These are phyloP conservation scores for Euphorbia neoarborescens DNA, from an alignment of 441 rosid species.

Conservation along the genomic window DNA sequence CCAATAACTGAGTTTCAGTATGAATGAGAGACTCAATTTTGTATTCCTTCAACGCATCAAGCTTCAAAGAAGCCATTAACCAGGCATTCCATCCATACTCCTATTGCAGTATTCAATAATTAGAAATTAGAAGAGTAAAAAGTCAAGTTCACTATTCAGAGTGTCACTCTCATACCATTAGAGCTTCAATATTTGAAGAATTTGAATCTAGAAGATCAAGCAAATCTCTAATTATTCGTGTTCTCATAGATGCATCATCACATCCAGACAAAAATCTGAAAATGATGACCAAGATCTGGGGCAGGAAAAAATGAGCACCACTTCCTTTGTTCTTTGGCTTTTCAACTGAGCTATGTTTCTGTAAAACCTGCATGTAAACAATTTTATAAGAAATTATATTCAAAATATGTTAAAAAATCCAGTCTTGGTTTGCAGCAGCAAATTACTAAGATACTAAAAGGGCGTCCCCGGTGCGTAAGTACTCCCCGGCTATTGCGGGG, in stretches of 20 bases:
- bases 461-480: too few relatives aligned
- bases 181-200: constrained; percentile 83
- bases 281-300: constrained; percentile 70
- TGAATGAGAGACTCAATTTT: constrained; percentile 36
- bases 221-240: constrained; percentile 64
- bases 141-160: constrained; percentile 14
- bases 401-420: background rate
- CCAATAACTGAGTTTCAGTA: constrained; percentile 44
- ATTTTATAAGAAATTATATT: background rate
- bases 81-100: constrained; percentile 97
- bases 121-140: constrained; percentile 22
- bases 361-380: constrained; percentile 62
- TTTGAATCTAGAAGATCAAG: constrained; percentile 88
- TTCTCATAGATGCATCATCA: constrained; percentile 56
- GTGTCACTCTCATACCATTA: constrained; percentile 75
- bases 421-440: constrained; percentile 1
- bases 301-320: constrained; percentile 71
- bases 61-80: constrained; percentile 65
- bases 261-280: constrained; percentile 71
- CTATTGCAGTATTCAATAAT: constrained; percentile 35
- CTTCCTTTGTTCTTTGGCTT: constrained; percentile 60
- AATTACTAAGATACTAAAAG: constrained; percentile 6
- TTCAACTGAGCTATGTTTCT: constrained; percentile 64
- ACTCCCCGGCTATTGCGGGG: too few relatives aligned
- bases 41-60: constrained; percentile 59